These are phyloP conservation scores for Lenzites betulinus DNA, from an alignment of 768 basidiomycete species.

Conservation along the genomic window DNA sequence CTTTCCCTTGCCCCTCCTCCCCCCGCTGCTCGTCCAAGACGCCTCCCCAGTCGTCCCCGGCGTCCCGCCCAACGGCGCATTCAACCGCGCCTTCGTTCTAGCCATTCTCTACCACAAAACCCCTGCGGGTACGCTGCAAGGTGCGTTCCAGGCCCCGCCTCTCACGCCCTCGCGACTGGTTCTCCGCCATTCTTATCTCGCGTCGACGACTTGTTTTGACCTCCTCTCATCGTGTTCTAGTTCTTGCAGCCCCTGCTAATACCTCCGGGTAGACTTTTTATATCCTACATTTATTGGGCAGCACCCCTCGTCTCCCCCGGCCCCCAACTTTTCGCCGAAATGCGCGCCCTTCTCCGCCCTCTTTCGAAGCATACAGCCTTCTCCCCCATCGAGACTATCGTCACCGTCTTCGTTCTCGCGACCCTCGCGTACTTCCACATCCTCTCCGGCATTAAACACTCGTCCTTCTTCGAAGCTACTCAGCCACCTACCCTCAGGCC, in stretches of 20 bases:
- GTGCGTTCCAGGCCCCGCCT: neutral
- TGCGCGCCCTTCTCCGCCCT: conserved; percentile 67
- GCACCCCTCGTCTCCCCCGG: neutral
- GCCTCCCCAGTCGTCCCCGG: conserved; percentile 15
- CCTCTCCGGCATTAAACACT: conserved; percentile 87
- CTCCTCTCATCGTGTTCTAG: neutral
- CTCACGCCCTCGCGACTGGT: neutral
- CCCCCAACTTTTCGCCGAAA: conserved; percentile 25
- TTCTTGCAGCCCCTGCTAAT: conserved; percentile 12
- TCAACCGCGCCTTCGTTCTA: conserved; percentile 19
- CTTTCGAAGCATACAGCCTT: conserved; percentile 73
- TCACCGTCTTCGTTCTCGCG: conserved; percentile 83
- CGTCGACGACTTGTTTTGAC: neutral
- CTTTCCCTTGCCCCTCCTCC: conserved; percentile 7
- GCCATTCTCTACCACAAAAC: conserved; percentile 9
- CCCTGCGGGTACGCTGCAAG: neutral
- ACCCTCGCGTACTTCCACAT: conserved; percentile 96
- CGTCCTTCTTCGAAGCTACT: conserved; percentile 69
- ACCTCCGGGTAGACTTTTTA: conserved; percentile 18
- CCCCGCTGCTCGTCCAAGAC: conserved; percentile 10
- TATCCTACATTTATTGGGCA: conserved; percentile 18
- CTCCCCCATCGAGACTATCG: conserved; percentile 87
- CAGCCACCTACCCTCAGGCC: conserved; percentile 52
- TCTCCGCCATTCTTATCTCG: neutral
- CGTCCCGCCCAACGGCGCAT: conserved; percentile 18